Base-by-base conservation (phyloP, 2,329 filamentous ascomycete species). In the Furcasterigmium furcatum region DNA sequence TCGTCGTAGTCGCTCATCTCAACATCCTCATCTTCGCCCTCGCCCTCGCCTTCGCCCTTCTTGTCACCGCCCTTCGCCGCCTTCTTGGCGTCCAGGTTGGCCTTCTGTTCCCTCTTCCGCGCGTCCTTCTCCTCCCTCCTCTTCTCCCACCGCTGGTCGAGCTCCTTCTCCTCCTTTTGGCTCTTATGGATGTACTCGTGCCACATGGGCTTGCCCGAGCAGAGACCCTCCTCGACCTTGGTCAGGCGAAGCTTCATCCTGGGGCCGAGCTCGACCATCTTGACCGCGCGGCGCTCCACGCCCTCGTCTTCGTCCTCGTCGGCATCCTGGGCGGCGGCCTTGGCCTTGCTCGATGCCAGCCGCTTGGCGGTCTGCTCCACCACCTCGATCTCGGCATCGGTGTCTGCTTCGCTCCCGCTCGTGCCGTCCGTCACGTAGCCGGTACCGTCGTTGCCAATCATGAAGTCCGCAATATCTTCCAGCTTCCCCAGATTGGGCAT, bases 191-290 rank as follows among this genome's bases (percentile, higher is more conserved):
- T 84, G 61, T 90, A 95, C 62, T 96, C 91, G 65, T 99, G 94
- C 94, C 94, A 99, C 87, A 99, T 88, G 46, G 96, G 80, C 63
- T 90, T 94, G 41, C 94, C 94, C 21, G 80, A 79, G 58, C 91
- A 96, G 7, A 97, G 68, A 2, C 92, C 94, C 57, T 99, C 94
- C 62, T 99, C 94, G 5, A 99, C 91, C 71, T 99, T 99, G 45
- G 90, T 91, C 68, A 99, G 74, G 25, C 92, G 83, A 34, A 99
- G 71, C 49, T 82, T 86, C 87, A 99, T 85, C 44, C 94, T 82
- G 2, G 94, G 94, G 1, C 94, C 94, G 1, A 99, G 72, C 68
- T 99, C 94, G 4, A 95, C 85, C 7, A 99, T 74, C 63, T 95
- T 96, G 19, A 99, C 88, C 0, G 88, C 91, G 38, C 90, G 82